phyloP scores from a whole-genome alignment of 2,329 filamentous ascomycete species.

The Diaporthe sp. region DNA sequence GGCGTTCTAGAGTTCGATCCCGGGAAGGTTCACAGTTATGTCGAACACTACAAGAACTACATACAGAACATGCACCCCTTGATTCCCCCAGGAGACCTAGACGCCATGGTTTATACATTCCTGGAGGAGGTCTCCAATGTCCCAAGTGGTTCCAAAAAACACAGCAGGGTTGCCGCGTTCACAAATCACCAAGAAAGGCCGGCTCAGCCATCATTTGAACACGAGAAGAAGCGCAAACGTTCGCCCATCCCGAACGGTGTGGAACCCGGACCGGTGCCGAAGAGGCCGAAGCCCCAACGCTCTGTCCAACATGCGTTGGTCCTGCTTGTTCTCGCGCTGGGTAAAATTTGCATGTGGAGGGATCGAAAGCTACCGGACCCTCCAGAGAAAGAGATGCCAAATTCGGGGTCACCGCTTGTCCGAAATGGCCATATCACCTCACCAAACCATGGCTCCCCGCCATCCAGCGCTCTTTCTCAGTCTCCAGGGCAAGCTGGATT shows the following conservation, averaged over 20 bases:
- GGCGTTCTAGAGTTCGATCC: conserved; percentile 70
- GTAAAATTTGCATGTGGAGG: conserved; percentile 79
- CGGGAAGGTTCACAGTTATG: conserved; percentile 65
- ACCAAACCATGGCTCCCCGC: conserved; percentile 70
- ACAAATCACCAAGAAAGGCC: conserved; percentile 34
- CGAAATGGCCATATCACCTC: conserved; percentile 67
- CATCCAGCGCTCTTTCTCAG: conserved; percentile 59
- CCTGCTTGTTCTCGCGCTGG: conserved; percentile 85
- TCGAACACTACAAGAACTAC: conserved; percentile 70
- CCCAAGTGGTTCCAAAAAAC: conserved; percentile 46
- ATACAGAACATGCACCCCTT: conserved; percentile 78
- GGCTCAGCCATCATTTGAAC: conserved; percentile 44
- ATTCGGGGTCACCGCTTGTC: conserved; percentile 56
- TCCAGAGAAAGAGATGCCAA: conserved; percentile 58
- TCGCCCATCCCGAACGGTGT: conserved; percentile 59
- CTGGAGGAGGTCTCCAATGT: conserved; percentile 60
- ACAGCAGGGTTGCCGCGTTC: conserved; percentile 40
- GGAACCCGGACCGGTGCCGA: conserved; percentile 50
- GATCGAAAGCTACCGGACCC: conserved; percentile 69
- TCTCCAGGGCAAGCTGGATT: conserved; percentile 58
- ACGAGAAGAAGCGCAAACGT: conserved; percentile 68
- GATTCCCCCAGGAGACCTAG: conserved; percentile 66
- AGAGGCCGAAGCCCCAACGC: conserved; percentile 68
- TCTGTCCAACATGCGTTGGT: conserved; percentile 87
- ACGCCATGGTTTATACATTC: conserved; percentile 67